Evolutionary conservation across 139 green algal species (phyloP).

Genomic region (Raphidocelis subcapitata): DNA sequence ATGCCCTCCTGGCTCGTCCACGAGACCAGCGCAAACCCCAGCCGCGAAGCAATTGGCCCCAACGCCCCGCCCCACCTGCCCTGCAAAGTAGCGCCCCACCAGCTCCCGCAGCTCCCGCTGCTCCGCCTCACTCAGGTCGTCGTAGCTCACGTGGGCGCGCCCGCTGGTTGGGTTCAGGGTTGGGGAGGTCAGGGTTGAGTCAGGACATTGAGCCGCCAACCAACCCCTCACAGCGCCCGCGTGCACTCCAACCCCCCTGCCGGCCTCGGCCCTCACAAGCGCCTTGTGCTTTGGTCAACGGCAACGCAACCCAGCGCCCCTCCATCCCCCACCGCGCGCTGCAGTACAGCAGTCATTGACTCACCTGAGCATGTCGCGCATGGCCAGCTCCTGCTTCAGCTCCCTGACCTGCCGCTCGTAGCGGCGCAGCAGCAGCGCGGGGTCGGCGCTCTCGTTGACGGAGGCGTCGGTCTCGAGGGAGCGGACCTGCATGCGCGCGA

Average conservation of each 20-base stretch:
- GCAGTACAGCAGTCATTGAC: background rate
- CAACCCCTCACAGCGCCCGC: no score
- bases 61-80: constrained; percentile 4
- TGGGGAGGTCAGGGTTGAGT: no score
- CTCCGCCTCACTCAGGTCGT: constrained; percentile 64
- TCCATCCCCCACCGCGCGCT: no score
- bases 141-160: constrained; percentile 57
- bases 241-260: no score
- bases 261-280: no score
- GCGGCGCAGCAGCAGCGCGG: constrained; percentile 49
- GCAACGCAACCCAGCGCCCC: background rate
- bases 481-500: constrained; percentile 24
- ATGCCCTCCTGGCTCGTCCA: no score
- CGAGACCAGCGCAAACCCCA: no score
- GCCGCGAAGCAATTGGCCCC: background rate
- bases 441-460: constrained; percentile 72
- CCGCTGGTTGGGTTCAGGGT: constrained; percentile 35
- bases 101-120: constrained; percentile 54
- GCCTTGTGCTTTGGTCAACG: no score
- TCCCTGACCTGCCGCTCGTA: constrained; percentile 80
- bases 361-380: constrained; percentile 73
- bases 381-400: constrained; percentile 83
- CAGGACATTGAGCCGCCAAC: no score
- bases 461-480: constrained; percentile 56
- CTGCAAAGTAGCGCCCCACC: constrained; percentile 34